Evolutionary conservation across 176 grass and related monocot species (phyloP).

Genomic region (Sorghum bicolor): Sorghum_bicolor_NCBIv3 NC_012878.2:50085501-50086000

Average conservation of each 20-base stretch:
- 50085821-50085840: constrained; percentile 76
- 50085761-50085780: not conserved
- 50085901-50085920: constrained; percentile 83
- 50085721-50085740: not conserved
- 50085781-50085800: not conserved
- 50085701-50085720: not conserved
- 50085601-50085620: constrained; percentile 67
- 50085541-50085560: constrained; percentile 74
- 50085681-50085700: not conserved
- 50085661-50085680: not conserved
- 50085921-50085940: constrained; percentile 81
- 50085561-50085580: constrained; percentile 70
- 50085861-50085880: constrained; percentile 80
- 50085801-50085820: constrained; percentile 22
- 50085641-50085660: not conserved
- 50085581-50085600: constrained; percentile 77
- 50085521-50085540: constrained; percentile 75
- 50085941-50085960: constrained; percentile 76
- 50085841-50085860: constrained; percentile 80
- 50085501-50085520: constrained; percentile 67
- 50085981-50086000: not conserved
- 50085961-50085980: constrained; percentile 83
- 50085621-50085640: not conserved
- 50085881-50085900: constrained; percentile 66
- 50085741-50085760: not conserved